phyloP scores from a whole-genome alignment of 2,329 filamentous ascomycete species.

The Verticillium nubilum region DNA sequence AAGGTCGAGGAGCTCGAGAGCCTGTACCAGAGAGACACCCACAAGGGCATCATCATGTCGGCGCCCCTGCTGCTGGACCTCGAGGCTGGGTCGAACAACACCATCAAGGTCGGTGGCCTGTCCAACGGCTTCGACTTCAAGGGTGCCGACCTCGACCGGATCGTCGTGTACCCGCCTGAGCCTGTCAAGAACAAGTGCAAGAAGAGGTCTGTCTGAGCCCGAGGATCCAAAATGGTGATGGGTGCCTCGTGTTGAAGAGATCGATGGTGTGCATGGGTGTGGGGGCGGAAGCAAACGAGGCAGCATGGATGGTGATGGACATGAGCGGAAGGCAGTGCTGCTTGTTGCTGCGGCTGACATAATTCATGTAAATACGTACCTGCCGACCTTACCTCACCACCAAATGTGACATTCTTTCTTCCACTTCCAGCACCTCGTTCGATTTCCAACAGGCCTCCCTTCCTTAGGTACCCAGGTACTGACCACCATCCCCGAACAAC shows the following conservation, averaged over 20 bases:
- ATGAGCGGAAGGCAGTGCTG: too few species aligned
- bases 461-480: too few species aligned
- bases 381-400: too few species aligned
- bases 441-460: too few species aligned
- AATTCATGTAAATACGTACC: too few species aligned
- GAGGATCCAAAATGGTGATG: neutral
- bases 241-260: neutral
- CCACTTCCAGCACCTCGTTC: too few species aligned
- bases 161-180: conserved; percentile 56
- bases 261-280: too few species aligned
- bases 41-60: conserved; percentile 54
- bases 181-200: neutral
- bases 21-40: conserved; percentile 44
- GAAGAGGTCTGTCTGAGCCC: neutral
- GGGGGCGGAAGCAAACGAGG: too few species aligned
- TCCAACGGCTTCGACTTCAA: conserved; percentile 50
- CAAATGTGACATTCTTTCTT: too few species aligned
- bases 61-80: conserved; percentile 49
- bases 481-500: too few species aligned
- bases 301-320: too few species aligned
- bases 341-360: too few species aligned
- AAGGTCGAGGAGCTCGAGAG: conserved; percentile 34
- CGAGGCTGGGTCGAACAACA: conserved; percentile 42
- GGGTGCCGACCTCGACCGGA: conserved; percentile 52
- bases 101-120: conserved; percentile 51